Evolutionary conservation across 768 basidiomycete genomes (phyloP), one percentile per base, ranked within the genome.

Genomic region (Xerocomellus intermedius): DNA sequence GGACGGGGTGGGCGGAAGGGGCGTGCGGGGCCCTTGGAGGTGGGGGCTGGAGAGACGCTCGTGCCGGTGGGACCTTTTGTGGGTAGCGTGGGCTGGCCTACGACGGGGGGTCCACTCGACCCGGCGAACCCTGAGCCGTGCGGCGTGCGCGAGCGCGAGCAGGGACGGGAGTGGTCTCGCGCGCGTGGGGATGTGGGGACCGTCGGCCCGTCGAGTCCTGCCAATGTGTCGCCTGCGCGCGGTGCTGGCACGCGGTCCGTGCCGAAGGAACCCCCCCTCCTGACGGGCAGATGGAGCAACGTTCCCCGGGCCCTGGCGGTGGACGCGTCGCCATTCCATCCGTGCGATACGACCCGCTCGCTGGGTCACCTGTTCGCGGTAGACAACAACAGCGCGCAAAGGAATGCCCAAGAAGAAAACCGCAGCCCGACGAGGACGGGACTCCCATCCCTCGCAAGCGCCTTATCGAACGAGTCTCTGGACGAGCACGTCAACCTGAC

Each of bases 91-190:
- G 48, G 32, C 21, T 70, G 63, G 69, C 68, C 49, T 0, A 45
- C 48, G 26, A 68, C 68, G 0, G 68, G 59, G 5, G 68, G 68
- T 9, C 68, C 68, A 8, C 69, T 69, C 33, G 64, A 71, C 50
- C 63, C 55, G 3, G 57, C 36, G 21, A 64, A 62, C 35, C 53
- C 62, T 14, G 50, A 51, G 3, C 60, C 62, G 4, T 66, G 56
- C 24, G 56, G 60, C 3, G 14, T 55, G 30, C 57, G 48, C 30
- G 55, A 55, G 17, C 52, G 50, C 1, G 43, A 49, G 6, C 57
- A 28, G 5, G 42, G 52, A 42, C 37, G 38, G 30, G 33, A 21
- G 12, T 35, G 42, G 42, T 41, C 51, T 14, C 9, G n/a, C 17
- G 28, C 4, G 2, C 21, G 7, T 1, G 55, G 24, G 1, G 35